Evolutionary conservation across 2,329 filamentous ascomycete species (phyloP), one percentile per base, ranked within the genome.

Genomic region (Colletotrichum higginsianum): DNA sequence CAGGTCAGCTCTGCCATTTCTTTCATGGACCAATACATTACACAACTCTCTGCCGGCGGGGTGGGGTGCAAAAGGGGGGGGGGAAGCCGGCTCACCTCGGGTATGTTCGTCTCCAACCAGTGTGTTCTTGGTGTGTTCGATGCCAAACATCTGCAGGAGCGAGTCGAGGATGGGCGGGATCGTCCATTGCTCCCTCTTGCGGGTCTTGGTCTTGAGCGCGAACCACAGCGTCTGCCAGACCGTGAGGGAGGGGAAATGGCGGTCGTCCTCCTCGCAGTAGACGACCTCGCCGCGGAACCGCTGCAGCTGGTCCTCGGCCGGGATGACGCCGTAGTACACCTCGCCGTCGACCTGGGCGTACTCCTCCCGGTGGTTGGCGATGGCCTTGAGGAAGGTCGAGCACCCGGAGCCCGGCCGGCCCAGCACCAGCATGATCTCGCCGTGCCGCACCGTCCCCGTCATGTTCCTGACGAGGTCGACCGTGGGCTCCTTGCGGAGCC

Each of bases 181-280:
- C 58, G 91, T 88, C 3, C 83, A 84, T 57, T 86, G 87, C 50
- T 90, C 89, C 58, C 89, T 85, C 80, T 92, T 93, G 80, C 88
- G 91, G 11, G 92, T 94, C 82, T 94, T 94, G 82, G 91, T 94
- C 80, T 90, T 88, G 60, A 95, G 83, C 0, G 93, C 92, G 76
- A 96, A 95, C 4, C 88, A 89, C 52, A 96, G 84, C 0, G 93
- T 95, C 80, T 95, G 92, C 87, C 92, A 93, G 0, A 96, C 93
- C 7, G 91, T 94, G 46, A 96, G 84, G 1, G 87, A 86, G 3
- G 93, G 91, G 77, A 95, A 91, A 79, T 96, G 93, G 21, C 89
- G 86, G 76, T 95, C 93, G 75, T 94, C 93, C 79, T 96, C 93
- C 18, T 89, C 89, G 75, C 94, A 94, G 80, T 95, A 95, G 75